phyloP scores from a whole-genome alignment of 768 basidiomycete genomes.

The Trametes cinnabarina region DNA sequence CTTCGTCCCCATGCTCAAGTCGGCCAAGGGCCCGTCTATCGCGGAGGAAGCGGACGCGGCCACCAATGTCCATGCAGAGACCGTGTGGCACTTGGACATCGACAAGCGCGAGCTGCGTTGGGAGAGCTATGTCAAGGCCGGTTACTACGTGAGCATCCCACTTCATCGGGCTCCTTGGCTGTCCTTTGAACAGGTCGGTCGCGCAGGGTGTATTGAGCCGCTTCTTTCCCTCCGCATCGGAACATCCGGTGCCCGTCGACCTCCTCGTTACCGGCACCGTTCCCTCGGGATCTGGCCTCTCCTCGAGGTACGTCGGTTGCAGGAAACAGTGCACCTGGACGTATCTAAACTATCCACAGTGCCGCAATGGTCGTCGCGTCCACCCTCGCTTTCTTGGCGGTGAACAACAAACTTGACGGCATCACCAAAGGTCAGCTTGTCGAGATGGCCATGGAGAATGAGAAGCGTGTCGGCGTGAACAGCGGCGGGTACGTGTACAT shows the following conservation, averaged over 20 bases:
- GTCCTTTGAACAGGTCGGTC: neutral
- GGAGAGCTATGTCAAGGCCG: constrained; percentile 89
- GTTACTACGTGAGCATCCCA: constrained; percentile 61
- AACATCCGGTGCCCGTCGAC: constrained; percentile 59
- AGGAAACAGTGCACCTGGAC: neutral
- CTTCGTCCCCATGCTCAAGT: constrained; percentile 52
- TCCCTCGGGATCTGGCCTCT: constrained; percentile 83
- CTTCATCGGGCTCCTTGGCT: neutral
- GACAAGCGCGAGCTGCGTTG: constrained; percentile 67
- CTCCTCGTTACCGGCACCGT: constrained; percentile 78
- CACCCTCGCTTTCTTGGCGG: constrained; percentile 74
- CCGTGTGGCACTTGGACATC: constrained; percentile 72
- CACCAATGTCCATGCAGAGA: constrained; percentile 40
- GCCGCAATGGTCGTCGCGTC: constrained; percentile 91
- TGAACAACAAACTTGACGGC: constrained; percentile 58
- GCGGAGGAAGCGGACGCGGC: constrained; percentile 33
- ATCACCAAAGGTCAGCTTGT: constrained; percentile 73
- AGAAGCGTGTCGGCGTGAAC: constrained; percentile 81
- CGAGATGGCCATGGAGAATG: constrained; percentile 78
- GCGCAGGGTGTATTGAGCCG: constrained; percentile 64
- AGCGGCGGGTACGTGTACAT: constrained; percentile 59
- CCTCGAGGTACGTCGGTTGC: constrained; percentile 42
- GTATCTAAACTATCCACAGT: constrained; percentile 35
- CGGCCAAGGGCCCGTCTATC: constrained; percentile 18
- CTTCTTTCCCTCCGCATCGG: constrained; percentile 41